Evolutionary conservation across 1,284 basidiomycete species (phyloP).

Genomic region (Termitomyces sp.): DNA sequence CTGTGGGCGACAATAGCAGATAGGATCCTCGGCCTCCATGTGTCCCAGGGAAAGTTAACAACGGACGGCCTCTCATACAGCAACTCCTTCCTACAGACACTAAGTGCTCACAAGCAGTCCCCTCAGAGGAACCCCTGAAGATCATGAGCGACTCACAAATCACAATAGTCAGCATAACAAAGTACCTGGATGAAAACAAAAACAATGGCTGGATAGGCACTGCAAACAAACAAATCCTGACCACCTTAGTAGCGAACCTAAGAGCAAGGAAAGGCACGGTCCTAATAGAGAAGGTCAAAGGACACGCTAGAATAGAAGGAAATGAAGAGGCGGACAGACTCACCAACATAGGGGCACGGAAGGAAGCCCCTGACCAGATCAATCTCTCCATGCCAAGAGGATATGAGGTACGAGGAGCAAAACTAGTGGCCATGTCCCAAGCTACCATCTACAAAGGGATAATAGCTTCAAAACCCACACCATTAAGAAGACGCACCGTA

Average conservation of each 20-base stretch:
- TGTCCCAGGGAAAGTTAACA: no score
- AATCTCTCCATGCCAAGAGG: neutral
- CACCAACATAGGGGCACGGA: constrained; percentile 18
- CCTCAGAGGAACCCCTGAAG: neutral
- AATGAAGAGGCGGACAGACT: constrained; percentile 22
- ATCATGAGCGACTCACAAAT: constrained; percentile 1
- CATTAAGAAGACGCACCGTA: neutral
- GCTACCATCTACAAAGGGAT: constrained; percentile 20
- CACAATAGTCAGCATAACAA: constrained; percentile 13
- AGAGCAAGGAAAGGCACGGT: constrained; percentile 7
- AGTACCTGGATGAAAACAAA: constrained; percentile 5
- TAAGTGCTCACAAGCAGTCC: neutral
- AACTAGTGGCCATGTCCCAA: constrained; percentile 24
- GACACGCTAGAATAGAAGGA: constrained; percentile 15
- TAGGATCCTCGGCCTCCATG: no score
- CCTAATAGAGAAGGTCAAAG: neutral
- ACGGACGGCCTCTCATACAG: no score
- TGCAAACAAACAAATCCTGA: constrained; percentile 6
- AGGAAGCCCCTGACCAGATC: neutral
- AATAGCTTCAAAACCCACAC: neutral
- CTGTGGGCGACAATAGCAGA: no score
- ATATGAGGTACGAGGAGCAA: constrained; percentile 18
- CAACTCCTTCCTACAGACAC: no score
- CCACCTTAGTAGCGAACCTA: neutral
- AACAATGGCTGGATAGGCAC: constrained; percentile 11